Evolutionary conservation across 1,139 yeast species (phyloP).

Genomic region (Suhomyces bribrorum): DNA sequence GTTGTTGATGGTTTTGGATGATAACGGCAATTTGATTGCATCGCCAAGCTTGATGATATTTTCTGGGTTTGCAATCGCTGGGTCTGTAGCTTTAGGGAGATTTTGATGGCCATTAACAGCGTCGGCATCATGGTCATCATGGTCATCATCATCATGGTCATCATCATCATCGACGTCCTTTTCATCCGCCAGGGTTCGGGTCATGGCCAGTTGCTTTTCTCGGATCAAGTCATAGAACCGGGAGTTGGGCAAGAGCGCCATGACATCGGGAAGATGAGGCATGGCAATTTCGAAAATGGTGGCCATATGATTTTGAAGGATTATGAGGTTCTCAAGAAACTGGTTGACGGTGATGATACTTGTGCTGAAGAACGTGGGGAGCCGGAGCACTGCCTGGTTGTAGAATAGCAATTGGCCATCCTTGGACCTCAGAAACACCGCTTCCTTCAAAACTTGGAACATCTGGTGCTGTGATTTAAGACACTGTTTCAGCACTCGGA

Average conservation of each 20-base stretch:
- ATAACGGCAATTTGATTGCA: constrained; percentile 40
- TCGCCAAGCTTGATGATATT: constrained; percentile 40
- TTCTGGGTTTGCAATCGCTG: constrained; percentile 18
- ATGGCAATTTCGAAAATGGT: constrained; percentile 29
- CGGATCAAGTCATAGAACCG: constrained; percentile 39
- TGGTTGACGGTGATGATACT: constrained; percentile 37
- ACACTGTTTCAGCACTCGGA: constrained; percentile 33
- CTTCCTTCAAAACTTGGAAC: constrained; percentile 30
- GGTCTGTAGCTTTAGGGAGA: constrained; percentile 2
- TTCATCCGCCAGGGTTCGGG: constrained; percentile 21
- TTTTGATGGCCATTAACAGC: constrained; percentile 6
- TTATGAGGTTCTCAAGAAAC: constrained; percentile 42
- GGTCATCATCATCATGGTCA: constrained; percentile 5
- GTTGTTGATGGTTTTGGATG: constrained; percentile 44
- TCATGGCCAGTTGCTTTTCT: constrained; percentile 34
- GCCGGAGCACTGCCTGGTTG: constrained; percentile 32
- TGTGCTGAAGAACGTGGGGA: constrained; percentile 31
- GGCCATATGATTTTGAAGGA: constrained; percentile 32
- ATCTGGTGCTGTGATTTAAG: constrained; percentile 26
- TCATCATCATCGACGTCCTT: constrained; percentile 17
- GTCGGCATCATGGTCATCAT: constrained; percentile 19
- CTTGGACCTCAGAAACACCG: constrained; percentile 19
- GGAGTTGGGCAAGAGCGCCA: constrained; percentile 33
- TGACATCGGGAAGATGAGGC: constrained; percentile 38
- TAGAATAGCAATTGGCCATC: constrained; percentile 20